Conservation (phyloP, 108 stramenopile species). For the Thalassiosira profunda region DNA sequence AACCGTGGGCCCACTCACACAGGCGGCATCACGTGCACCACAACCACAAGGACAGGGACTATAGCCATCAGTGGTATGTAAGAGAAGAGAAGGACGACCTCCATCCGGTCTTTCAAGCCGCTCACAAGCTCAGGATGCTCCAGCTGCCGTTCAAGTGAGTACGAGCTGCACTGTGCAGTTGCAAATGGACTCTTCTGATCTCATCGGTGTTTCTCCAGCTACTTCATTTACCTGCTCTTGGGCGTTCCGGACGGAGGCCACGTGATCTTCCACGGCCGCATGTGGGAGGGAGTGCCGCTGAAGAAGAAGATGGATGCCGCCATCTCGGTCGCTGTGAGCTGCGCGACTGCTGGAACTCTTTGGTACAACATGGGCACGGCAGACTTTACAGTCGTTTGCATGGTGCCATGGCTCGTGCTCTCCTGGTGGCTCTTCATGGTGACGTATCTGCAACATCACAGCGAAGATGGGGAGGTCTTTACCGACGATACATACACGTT, state of each 20-base stretch:
- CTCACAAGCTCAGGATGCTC: slow-evolving; percentile 56
- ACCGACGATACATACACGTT: slow-evolving; percentile 84
- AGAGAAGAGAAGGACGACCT: slow-evolving; percentile 58
- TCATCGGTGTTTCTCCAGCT: too few relatives aligned
- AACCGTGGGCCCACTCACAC: slow-evolving; percentile 65
- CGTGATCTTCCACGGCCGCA: slow-evolving; percentile 70
- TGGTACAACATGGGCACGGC: slow-evolving; percentile 60
- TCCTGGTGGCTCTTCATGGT: slow-evolving; percentile 94
- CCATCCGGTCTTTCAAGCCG: slow-evolving; percentile 52
- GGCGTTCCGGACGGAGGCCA: slow-evolving; percentile 81
- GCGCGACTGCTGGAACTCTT: slow-evolving; percentile 53
- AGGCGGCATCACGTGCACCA: slow-evolving; percentile 67
- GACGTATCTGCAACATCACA: slow-evolving; percentile 94
- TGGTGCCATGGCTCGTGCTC: slow-evolving; percentile 79
- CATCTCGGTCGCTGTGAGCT: slow-evolving; percentile 50
- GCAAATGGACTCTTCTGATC: too few relatives aligned
- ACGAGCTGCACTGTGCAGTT: too few relatives aligned
- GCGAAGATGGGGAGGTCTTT: slow-evolving; percentile 83
- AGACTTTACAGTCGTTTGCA: slow-evolving; percentile 72
- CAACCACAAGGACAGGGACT: slow-evolving; percentile 71
- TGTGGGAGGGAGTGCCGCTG: slow-evolving; percentile 73
- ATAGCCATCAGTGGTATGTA: slow-evolving; percentile 80
- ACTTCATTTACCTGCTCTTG: slow-evolving; percentile 65
- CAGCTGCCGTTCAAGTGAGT: slow-evolving; percentile 69
- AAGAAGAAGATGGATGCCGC: slow-evolving; percentile 55